Conservation (phyloP, 257 asterid species). For the Asclepias syriaca region DNA sequence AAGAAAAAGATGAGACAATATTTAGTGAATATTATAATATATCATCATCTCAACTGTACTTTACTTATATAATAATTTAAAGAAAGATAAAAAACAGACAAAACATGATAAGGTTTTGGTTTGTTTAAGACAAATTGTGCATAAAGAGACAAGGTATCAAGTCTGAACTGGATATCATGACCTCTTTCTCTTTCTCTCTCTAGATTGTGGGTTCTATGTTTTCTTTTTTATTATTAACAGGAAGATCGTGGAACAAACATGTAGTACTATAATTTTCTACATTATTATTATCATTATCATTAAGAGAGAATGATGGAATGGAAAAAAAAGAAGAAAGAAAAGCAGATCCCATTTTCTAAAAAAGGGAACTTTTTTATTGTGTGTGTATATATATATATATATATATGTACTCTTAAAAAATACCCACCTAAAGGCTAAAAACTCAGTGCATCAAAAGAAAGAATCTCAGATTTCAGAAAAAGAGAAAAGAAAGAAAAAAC, state of each 20-base stretch:
- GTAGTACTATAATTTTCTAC: constrained; percentile 2
- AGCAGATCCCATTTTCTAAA: constrained; percentile 48
- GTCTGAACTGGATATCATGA: constrained; percentile 64
- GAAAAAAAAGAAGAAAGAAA: constrained; percentile 7
- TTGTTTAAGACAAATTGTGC: constrained; percentile 56
- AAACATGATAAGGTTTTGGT: constrained; percentile 70
- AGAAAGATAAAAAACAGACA: constrained; percentile 43
- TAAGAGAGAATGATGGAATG: constrained; percentile 26
- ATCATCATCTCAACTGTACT: constrained; percentile 47
- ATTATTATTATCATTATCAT: constrained; percentile 8
- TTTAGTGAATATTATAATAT: constrained; percentile 10
- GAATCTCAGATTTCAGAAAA: constrained; percentile 23
- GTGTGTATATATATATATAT: too few species aligned
- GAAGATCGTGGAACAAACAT: constrained; percentile 20
- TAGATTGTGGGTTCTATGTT: constrained; percentile 4
- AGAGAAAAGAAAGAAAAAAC: constrained; percentile 5
- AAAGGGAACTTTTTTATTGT: constrained; percentile 30
- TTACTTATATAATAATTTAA: constrained; percentile 26
- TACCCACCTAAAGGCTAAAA: constrained; percentile 23
- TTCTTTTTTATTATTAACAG: not conserved
- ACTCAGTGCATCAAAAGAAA: constrained; percentile 27
- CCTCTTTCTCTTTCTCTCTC: constrained; percentile 8
- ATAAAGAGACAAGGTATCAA: constrained; percentile 63
- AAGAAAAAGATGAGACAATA: constrained; percentile 25
- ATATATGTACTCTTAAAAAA: constrained; percentile 15